Conservation (phyloP, 306 rosid genomes). For the Cicer chorassanicum region DNA sequence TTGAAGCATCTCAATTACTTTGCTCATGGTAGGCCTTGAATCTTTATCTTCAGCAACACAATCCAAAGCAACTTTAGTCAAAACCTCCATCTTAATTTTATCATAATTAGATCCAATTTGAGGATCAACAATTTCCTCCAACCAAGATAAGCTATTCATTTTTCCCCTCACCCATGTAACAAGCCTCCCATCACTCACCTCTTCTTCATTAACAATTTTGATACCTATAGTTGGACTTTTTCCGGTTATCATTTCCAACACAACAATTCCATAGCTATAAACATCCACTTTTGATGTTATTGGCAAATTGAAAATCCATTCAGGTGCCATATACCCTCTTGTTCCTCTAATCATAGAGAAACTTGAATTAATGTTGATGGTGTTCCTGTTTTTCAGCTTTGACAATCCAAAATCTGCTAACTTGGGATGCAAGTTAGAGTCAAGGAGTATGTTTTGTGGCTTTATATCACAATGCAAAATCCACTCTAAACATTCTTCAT, state of each 20-base stretch:
- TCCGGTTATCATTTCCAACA: conserved; percentile 41
- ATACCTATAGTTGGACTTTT: conserved; percentile 27
- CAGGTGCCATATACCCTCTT: conserved; percentile 48
- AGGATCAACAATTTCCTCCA: conserved; percentile 51
- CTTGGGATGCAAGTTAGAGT: conserved; percentile 42
- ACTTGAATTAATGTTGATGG: conserved; percentile 7
- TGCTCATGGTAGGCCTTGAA: conserved; percentile 61
- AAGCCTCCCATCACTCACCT: conserved; percentile 14
- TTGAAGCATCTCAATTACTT: conserved; percentile 55
- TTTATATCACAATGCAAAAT: conserved; percentile 47
- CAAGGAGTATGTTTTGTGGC: conserved; percentile 45
- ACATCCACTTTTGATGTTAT: conserved; percentile 48
- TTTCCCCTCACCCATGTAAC: conserved; percentile 53
- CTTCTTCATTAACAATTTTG: conserved; percentile 20
- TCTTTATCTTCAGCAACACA: conserved; percentile 58
- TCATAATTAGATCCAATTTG: conserved; percentile 40
- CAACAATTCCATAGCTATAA: conserved; percentile 47
- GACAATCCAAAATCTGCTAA: conserved; percentile 48
- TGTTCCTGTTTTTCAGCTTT: conserved; percentile 33
- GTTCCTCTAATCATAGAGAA: conserved; percentile 42
- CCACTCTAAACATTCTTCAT: conserved; percentile 47
- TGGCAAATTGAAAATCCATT: conserved; percentile 39
- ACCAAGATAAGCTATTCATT: conserved; percentile 13
- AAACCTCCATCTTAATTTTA: conserved; percentile 42
- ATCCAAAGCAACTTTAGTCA: conserved; percentile 50